These are phyloP conservation scores for Amanita polypyramis DNA, from an alignment of 768 basidiomycete species.

Conservation along the genomic window DNA sequence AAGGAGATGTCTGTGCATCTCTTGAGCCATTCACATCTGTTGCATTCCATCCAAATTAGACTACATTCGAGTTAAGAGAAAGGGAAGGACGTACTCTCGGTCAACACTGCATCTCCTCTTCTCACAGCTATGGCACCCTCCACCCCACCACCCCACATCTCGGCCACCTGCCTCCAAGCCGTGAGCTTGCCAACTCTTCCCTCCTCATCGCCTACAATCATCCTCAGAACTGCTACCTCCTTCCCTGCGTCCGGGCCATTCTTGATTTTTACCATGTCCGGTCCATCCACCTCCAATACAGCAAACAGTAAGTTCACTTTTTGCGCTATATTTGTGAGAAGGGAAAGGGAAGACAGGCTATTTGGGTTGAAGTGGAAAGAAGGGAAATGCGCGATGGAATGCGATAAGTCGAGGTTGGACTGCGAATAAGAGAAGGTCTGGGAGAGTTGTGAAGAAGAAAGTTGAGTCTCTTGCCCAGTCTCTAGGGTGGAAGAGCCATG, in stretches of 20 bases:
- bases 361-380: conserved; percentile 66
- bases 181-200: conserved; percentile 61
- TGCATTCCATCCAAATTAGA: background rate
- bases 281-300: conserved; percentile 68
- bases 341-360: conserved; percentile 41
- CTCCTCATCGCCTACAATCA: conserved; percentile 67
- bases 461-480: background rate
- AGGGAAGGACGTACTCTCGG: conserved; percentile 45
- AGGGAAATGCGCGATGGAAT: conserved; percentile 63
- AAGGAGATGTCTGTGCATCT: conserved; percentile 32
- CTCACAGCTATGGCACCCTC: conserved; percentile 35
- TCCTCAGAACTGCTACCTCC: conserved; percentile 54
- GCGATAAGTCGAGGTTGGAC: conserved; percentile 34
- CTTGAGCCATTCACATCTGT: conserved; percentile 44
- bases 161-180: conserved; percentile 71
- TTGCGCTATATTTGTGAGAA: conserved; percentile 17
- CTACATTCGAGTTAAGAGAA: background rate
- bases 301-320: conserved; percentile 55
- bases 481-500: background rate
- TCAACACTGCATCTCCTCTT: conserved; percentile 60
- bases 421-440: conserved; percentile 7
- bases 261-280: conserved; percentile 56
- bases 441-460: conserved; percentile 16
- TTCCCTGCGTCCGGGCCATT: conserved; percentile 62
- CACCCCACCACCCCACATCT: conserved; percentile 47